Percentiles rank a stretch among this genome's conserved stretches.
Evolutionary conservation across 257 asterid species (phyloP).

Genomic region (Parsonsia alboflavescens): DNA sequence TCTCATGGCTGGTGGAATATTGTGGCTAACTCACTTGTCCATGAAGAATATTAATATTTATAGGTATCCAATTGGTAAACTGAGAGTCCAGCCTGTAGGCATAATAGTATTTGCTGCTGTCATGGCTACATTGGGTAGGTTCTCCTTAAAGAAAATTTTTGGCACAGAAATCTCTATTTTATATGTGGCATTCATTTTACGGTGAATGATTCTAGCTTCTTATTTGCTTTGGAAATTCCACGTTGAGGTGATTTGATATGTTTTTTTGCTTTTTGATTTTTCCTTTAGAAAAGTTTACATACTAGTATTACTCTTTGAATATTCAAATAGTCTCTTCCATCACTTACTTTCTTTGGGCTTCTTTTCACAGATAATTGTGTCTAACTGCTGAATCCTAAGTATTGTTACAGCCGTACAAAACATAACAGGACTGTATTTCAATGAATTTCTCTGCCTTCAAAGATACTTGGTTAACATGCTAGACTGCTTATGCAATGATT

Average conservation of each 20-base stretch:
- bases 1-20: slow-evolving; percentile 94
- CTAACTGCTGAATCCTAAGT: neutral
- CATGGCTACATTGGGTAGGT: slow-evolving; percentile 91
- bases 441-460: neutral
- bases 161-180: neutral
- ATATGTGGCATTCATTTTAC: too few relatives aligned
- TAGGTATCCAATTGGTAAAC: slow-evolving; percentile 86
- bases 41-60: slow-evolving; percentile 81
- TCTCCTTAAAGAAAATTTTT: neutral
- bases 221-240: neutral
- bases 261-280: neutral
- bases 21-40: slow-evolving; percentile 80
- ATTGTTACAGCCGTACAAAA: neutral
- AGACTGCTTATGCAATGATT: neutral
- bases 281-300: neutral
- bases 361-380: neutral
- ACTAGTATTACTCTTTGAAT: neutral
- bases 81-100: slow-evolving; percentile 97
- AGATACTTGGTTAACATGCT: neutral
- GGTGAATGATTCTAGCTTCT: neutral
- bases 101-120: slow-evolving; percentile 85
- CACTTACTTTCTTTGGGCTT: neutral
- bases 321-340: neutral
- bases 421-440: neutral
- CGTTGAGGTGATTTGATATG: neutral